Base-by-base conservation (phyloP, 371 early-diverging fungal genomes). In the Umbelopsis sp. region DNA sequence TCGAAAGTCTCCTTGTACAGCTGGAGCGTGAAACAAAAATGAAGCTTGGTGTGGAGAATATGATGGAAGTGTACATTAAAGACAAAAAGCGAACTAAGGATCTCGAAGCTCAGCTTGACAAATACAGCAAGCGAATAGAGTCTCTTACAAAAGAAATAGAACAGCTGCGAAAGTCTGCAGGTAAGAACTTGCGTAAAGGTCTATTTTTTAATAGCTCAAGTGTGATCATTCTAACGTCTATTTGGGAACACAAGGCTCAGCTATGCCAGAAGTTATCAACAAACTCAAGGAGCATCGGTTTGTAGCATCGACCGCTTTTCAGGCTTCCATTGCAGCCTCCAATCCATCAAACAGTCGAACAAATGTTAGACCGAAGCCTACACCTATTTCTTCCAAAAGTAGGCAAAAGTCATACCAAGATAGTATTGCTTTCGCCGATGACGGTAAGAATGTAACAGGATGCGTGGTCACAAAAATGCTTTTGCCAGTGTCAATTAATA, bases 41-140 rank as follows among this genome's bases (percentile, higher is more conserved):
- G 71, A 81, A 83, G 50, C 63, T 78, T 20, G 84, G 84, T 22
- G 83, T 80, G 20, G 84, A 84, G 48, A 80, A 77, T 46, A 84
- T 84, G 84, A 69, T 84, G 7, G 79, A 84, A 70, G 83, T 81
- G 0, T 82, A 78, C 52, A 70, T 80, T 18, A 80, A 78, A 48
- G 80, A 76, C n/a, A 84, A 79, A 44, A 84, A 81, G 64, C 75
- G 82, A n/a, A 78, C 82, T 45, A 84, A 83, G 64, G 82, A 85
- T 41, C 74, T 87, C 44, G 86, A 86, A 72, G 67, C 73, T 6
- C 78, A 86, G 69, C 68, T 88, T 41, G 81, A 80, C 65, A 72
- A 44, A 5, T 82, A 75, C 24, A 78, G 76, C 64, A 65, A 65
- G 22, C 75, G 80, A 46, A 88, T 88, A 50, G 80, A 79, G 25